Evolutionary conservation across 202 grass and related monocot species (phyloP).

Genomic region (Saccharum hybrid): DNA sequence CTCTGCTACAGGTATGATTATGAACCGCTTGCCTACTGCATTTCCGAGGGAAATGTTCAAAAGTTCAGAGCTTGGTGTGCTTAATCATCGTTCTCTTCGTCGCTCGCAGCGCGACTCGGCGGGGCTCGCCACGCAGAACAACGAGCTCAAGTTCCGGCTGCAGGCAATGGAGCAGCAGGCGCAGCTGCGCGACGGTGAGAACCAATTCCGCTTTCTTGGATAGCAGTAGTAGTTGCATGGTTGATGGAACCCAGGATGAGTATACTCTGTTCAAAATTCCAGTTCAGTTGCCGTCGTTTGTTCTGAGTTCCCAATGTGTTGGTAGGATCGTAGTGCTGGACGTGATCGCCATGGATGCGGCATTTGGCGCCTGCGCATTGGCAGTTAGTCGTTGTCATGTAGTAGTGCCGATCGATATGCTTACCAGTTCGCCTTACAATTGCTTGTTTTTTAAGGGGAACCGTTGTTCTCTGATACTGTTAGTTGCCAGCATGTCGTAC

Average conservation of each 20-base stretch:
- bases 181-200: conserved; percentile 86
- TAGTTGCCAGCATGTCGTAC: conserved; percentile 49
- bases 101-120: conserved; percentile 62
- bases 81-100: not conserved
- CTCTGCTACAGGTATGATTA: conserved; percentile 64
- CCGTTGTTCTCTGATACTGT: conserved; percentile 25
- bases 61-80: not conserved
- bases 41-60: not conserved
- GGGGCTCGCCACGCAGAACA: conserved; percentile 73
- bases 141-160: conserved; percentile 87
- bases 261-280: too few relatives aligned
- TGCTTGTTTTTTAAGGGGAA: conserved; percentile 1
- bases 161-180: conserved; percentile 98
- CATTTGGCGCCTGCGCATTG: conserved; percentile 16
- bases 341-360: conserved; percentile 20
- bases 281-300: not conserved
- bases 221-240: not conserved
- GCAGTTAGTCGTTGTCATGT: conserved; percentile 46
- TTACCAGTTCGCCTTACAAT: conserved; percentile 23
- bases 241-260: not conserved
- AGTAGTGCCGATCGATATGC: conserved; percentile 24
- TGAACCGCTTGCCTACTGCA: not conserved
- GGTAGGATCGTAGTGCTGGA: not conserved
- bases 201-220: not conserved
- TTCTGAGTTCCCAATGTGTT: not conserved